Base-by-base conservation (phyloP, 108 stramenopile species). In the Aurantiochytrium sp. region DNA sequence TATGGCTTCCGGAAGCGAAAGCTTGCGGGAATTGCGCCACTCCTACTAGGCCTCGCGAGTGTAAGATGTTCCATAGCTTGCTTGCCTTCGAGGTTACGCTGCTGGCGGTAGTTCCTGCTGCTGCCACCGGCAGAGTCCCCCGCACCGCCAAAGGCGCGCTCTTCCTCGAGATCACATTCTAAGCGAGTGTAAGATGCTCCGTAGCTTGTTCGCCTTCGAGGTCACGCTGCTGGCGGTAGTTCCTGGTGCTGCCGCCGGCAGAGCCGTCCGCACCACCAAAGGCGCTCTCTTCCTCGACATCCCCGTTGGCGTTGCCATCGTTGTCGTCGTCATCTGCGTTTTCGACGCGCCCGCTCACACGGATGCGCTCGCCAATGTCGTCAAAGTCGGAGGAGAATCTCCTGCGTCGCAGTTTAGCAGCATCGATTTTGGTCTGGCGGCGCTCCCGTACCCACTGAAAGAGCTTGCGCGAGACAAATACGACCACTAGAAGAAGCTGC, bases 311-410 rank as follows among this genome's bases (percentile, higher is more conserved):
- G 19, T 3, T 19, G 34, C 2, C 59, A 24, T 65, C 2, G 24
- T 65, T 34, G 59, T 65, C 59, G 59, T 65, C 59, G 2, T 65
- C 59, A 3, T 65, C 55, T 15, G 6, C 55, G 32, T 32, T 59
- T 15, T 65, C 2, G 59, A 34, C 27, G 15, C 34, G 6, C 10
- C 59, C 59, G 34, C 24, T 27, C 10, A 8, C 24, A 24, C 34
- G 22, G 34, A 65, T 65, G 34, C 15, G 32, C 10, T 27, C 59
- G 32, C 59, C 59, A 30, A 65, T 65, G 19, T 41, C 42, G 73
- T 81, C 73, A 81, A 81, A 81, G 45, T 81, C 73, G 27, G 73
- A 81, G 6, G 73, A 81, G 32, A 81, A 81, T 48, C 73, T 12
- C 19, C 45, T 6, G 6, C 73, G 73, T 6, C 45, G 73, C 27